Base-by-base conservation (phyloP, 805 yeast genomes). In the Cyberlindnera amylophila region DNA sequence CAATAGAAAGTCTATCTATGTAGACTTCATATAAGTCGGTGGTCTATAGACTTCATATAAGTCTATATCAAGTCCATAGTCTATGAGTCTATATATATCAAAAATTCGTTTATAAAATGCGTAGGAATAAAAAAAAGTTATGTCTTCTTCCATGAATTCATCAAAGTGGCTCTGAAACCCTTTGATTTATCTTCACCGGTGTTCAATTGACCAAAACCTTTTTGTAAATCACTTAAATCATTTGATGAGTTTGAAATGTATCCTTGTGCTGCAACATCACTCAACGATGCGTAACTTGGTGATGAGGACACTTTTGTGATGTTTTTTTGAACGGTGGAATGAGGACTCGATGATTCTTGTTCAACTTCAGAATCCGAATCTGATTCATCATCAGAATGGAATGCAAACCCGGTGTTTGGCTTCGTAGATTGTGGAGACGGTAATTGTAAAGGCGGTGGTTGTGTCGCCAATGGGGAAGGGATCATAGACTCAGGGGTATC, bases 191-290 rank as follows among this genome's bases (percentile, higher is more conserved):
- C 42, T 8, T 39, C 43, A 17, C 36, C 36, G 10, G 52, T 29
- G 24, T 36, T 50, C 36, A 54, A 17, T 16, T 38, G 47, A 7
- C 45, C 45, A 13, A 54, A 41, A 30, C 49, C 55, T 29, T 45
- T 45, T 29, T 54, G 54, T 6, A 56, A 35, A 14, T 53, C 56
- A 16, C 32, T 42, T 23, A 55, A 29, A 29, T 47, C 45, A 6
- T 40, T 30, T 2, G 65, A 52, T 6, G 43, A 40, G n/a, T 37
- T 54, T 10, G 57, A 46, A n/a, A 66, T 64, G 36, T 54, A 63
- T 1, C 71, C 71, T 10, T 59, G 57, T 3, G 72, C 79, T 2
- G 81, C 81, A 18, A 77, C 77, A 47, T 72, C 77, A 41, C 74
- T 69, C 35, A 74, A 55, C 2, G 77, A 67, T 17, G 74, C 69